Evolutionary conservation across 352 stramenopile species (phyloP).

Genomic region (Pilasporangium apinafurcum): DNA sequence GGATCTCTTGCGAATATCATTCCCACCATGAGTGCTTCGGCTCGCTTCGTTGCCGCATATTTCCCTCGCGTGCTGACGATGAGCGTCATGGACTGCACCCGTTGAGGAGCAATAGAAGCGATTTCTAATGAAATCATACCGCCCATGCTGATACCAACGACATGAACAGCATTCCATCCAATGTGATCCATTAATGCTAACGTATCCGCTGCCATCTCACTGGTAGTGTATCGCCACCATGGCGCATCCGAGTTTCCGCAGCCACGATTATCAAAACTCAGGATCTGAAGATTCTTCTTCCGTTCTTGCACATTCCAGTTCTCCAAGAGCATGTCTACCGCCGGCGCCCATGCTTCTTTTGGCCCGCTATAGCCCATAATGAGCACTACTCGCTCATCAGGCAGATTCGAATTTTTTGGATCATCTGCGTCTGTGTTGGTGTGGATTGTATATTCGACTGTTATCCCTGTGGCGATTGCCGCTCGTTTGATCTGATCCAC

Average conservation of each 20-base stretch:
- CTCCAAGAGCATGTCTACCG: slow-evolving; percentile 4
- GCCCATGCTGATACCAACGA: slow-evolving; percentile 16
- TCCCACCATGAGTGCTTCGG: slow-evolving; percentile 14
- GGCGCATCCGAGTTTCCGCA: slow-evolving; percentile 5
- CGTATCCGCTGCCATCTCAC: slow-evolving; percentile 7
- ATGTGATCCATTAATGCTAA: slow-evolving; percentile 9
- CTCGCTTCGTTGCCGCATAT: slow-evolving; percentile 18
- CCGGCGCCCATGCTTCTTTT: slow-evolving; percentile 8
- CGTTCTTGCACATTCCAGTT: background rate
- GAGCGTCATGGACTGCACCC: slow-evolving; percentile 28
- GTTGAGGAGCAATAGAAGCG: slow-evolving; percentile 14
- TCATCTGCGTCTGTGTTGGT: no score
- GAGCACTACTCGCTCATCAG: background rate
- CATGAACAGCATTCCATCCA: background rate
- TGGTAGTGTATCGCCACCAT: slow-evolving; percentile 5
- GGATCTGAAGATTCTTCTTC: background rate
- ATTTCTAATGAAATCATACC: slow-evolving; percentile 45
- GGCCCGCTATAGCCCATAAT: slow-evolving; percentile 7
- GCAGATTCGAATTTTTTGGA: no score
- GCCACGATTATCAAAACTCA: slow-evolving; percentile 9
- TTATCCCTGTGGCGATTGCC: slow-evolving; percentile 21
- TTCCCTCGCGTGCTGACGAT: slow-evolving; percentile 30
- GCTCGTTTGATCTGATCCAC: slow-evolving; percentile 5
- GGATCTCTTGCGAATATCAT: slow-evolving; percentile 27
- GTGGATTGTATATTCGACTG: slow-evolving; percentile 45